phyloP scores from a whole-genome alignment of 768 basidiomycete genomes.

The Mycena epipterygia region DNA sequence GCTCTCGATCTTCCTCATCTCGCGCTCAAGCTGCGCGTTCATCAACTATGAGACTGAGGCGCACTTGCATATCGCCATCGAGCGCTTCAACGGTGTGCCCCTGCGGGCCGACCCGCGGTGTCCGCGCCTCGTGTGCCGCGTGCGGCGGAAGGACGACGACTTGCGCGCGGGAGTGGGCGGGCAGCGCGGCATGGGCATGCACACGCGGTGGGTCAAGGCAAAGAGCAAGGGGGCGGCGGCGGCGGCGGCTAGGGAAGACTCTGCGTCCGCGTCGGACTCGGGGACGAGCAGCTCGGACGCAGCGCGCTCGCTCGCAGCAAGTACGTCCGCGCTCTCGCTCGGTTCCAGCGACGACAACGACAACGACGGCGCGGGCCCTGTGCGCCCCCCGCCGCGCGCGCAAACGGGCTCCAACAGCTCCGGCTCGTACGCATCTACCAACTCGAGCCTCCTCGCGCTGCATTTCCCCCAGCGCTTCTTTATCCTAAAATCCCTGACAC shows the following conservation, averaged over 20 bases:
- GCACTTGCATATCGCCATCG: constrained; percentile 76
- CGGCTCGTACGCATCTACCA: constrained; percentile 84
- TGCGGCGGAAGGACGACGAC: constrained; percentile 87
- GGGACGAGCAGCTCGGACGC: constrained; percentile 44
- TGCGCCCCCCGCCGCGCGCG: constrained; percentile 30
- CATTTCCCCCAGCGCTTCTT: constrained; percentile 92
- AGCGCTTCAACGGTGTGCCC: constrained; percentile 77
- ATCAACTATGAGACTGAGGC: constrained; percentile 84
- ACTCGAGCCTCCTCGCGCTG: constrained; percentile 79
- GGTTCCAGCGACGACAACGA: constrained; percentile 55
- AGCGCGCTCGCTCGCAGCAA: constrained; percentile 30
- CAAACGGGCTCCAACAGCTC: constrained; percentile 66
- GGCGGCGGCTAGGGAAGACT: constrained; percentile 32
- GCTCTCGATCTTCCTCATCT: constrained; percentile 90
- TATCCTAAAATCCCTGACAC: constrained; percentile 89
- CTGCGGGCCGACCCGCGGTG: constrained; percentile 82
- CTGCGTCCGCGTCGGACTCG: constrained; percentile 36
- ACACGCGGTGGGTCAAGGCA: constrained; percentile 84
- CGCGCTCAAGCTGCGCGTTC: constrained; percentile 96
- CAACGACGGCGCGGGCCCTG: neutral
- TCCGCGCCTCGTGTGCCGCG: constrained; percentile 85
- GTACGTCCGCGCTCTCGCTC: constrained; percentile 48
- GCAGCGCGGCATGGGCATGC: constrained; percentile 89
- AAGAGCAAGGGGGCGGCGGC: constrained; percentile 56
- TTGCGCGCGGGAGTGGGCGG: constrained; percentile 91